These are phyloP conservation scores for Hypoxylon subgilvum DNA, from an alignment of 495 filamentous ascomycete genomes.

Conservation along the genomic window DNA sequence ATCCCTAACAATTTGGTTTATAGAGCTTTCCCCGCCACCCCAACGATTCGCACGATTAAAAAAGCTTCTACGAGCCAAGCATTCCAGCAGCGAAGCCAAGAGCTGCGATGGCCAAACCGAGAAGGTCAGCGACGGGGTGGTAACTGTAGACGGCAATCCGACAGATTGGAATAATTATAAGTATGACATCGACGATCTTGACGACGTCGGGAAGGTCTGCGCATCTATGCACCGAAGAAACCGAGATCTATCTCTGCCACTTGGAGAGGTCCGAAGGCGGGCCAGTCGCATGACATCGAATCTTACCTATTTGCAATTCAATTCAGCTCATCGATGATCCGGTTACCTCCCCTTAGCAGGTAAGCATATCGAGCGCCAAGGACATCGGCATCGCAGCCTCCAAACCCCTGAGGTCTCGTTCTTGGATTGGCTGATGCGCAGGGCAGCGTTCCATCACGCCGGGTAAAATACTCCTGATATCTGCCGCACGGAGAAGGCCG, in stretches of 20 bases:
- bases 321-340: slow-evolving; percentile 30
- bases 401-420: slow-evolving; percentile 24
- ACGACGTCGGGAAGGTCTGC: slow-evolving; percentile 32
- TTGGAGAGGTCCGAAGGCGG: too few species aligned
- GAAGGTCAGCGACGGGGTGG: slow-evolving; percentile 18
- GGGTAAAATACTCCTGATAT: slow-evolving; percentile 27
- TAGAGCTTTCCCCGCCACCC: slow-evolving; percentile 10
- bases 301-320: slow-evolving; percentile 26
- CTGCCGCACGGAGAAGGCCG: slow-evolving; percentile 9
- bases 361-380: slow-evolving; percentile 31
- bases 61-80: slow-evolving; percentile 10
- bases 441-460: slow-evolving; percentile 18
- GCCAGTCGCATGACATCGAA: slow-evolving; percentile 21
- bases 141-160: slow-evolving; percentile 20
- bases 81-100: too few species aligned
- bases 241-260: slow-evolving; percentile 14
- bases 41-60: slow-evolving; percentile 13
- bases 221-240: slow-evolving; percentile 2
- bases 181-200: slow-evolving; percentile 13
- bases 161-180: slow-evolving; percentile 19
- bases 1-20: slow-evolving; percentile 11
- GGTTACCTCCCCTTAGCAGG: slow-evolving; percentile 23
- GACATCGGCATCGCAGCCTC: slow-evolving; percentile 15
- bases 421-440: slow-evolving; percentile 20
- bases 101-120: slow-evolving; percentile 15